These are phyloP conservation scores for Phytophthora rubi DNA, from an alignment of 352 stramenopile genomes.

Conservation along the genomic window DNA sequence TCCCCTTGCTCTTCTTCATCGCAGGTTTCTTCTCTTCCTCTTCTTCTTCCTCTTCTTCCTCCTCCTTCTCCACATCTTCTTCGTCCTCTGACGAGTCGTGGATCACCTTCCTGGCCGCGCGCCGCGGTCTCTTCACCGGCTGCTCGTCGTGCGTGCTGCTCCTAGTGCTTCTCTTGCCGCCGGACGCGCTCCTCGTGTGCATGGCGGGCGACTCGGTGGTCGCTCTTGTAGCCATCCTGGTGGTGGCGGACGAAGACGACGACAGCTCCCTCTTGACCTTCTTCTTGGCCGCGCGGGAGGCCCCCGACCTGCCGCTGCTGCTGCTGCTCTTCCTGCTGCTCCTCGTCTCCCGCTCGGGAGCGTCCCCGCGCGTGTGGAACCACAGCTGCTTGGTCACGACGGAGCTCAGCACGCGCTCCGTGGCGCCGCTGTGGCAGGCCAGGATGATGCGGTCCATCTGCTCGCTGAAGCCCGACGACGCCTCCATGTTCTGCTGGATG, in stretches of 20 bases:
- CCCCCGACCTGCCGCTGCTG: not conserved
- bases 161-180: slow-evolving; percentile 25
- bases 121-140: slow-evolving; percentile 35
- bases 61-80: not conserved
- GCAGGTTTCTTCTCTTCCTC: slow-evolving; percentile 25
- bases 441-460: slow-evolving; percentile 79
- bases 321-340: slow-evolving; percentile 10
- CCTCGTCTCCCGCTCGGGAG: slow-evolving; percentile 1
- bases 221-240: slow-evolving; percentile 13
- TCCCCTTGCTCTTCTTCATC: slow-evolving; percentile 3
- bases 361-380: slow-evolving; percentile 43
- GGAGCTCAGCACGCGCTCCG: slow-evolving; percentile 52
- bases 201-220: slow-evolving; percentile 25
- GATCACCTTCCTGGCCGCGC: slow-evolving; percentile 29
- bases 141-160: slow-evolving; percentile 12
- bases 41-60: not conserved
- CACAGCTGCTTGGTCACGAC: slow-evolving; percentile 76
- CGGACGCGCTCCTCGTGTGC: slow-evolving; percentile 21
- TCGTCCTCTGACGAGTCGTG: slow-evolving; percentile 27
- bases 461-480: slow-evolving; percentile 56
- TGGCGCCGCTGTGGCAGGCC: slow-evolving; percentile 66
- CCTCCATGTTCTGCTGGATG: slow-evolving; percentile 70
- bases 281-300: slow-evolving; percentile 15
- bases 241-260: not conserved
- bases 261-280: slow-evolving; percentile 19